Base-by-base conservation (phyloP, 768 basidiomycete genomes). In the Trametes cubensis region DNA sequence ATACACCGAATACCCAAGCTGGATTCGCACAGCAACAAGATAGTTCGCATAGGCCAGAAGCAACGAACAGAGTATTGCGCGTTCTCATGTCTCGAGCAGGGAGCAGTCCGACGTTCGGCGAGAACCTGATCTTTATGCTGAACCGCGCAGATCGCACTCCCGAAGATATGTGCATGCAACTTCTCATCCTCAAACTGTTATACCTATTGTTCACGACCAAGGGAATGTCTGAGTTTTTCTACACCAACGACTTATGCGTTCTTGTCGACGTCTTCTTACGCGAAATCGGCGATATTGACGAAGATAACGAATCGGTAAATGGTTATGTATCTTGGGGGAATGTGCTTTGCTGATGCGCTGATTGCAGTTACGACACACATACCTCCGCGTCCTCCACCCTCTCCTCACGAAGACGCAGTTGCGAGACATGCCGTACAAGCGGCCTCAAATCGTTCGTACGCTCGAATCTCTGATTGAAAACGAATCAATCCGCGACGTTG, bases 121-220 rank as follows among this genome's bases (percentile, higher is more conserved):
- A 95, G 77, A 99, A 98, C 72, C 85, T 99, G 82, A 98, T 99
- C 59, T 99, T 98, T 75, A 99, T 99, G 91, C 79, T 99, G 47
- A 98, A 99, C 70, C 87, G 97, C 61, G 91, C 95, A 95, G 94
- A 89, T 69, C 85, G 88, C 44, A 90, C 90, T 0, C 80, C 92
- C 7, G 97, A 99, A 69, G 96, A 94, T 70, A 78, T 94, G 18
- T 97, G 94, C 77, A 93, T 96, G 87, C 94, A 97, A 67, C 78
- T 98, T 18, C 81, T 98, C 56, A 89, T 98, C 52, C 80, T 99
- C 69, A 99, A 99, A 75, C 83, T 98, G 42, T 82, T 99, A 2
- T 99, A 96, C 72, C 84, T 98, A 7, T 82, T 99, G 11, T 98
- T 98, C 73, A 96, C 94, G 17, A 97, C 93, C 2, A 87, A 88